A percentile compares a stretch with the other conserved stretches of the same genome.
These are phyloP conservation scores for Elaphomyces granulatus DNA, from an alignment of 495 filamentous ascomycete genomes.

Conservation along the genomic window DNA sequence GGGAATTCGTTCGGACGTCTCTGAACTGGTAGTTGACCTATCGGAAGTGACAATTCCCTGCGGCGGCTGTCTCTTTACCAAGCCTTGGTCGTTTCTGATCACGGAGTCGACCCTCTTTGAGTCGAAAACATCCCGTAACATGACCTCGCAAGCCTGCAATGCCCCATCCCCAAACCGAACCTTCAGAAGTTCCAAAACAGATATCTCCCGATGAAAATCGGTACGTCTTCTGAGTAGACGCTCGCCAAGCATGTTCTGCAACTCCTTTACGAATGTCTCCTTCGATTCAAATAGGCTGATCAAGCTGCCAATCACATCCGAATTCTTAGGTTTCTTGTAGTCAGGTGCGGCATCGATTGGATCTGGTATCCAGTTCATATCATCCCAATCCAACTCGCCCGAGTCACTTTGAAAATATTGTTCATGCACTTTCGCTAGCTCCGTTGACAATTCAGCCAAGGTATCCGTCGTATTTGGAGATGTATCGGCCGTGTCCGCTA, in stretches of 20 bases:
- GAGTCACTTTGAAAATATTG: constrained; percentile 35
- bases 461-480: constrained; percentile 31
- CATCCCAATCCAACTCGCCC: constrained; percentile 70
- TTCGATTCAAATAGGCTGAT: constrained; percentile 75
- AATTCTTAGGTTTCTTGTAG: constrained; percentile 73
- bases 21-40: background rate
- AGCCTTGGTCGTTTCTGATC: constrained; percentile 41
- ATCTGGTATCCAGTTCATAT: constrained; percentile 84
- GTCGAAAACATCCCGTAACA: constrained; percentile 88
- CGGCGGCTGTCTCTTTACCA: constrained; percentile 9
- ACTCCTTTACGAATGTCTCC: constrained; percentile 85
- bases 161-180: constrained; percentile 71
- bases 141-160: constrained; percentile 87
- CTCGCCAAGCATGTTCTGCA: constrained; percentile 71
- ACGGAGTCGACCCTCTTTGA: constrained; percentile 54
- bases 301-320: constrained; percentile 84
- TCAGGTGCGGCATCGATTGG: constrained; percentile 87
- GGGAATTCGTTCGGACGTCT: constrained; percentile 11
- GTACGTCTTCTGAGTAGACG: constrained; percentile 59
- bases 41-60: constrained; percentile 6
- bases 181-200: constrained; percentile 78
- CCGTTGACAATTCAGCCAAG: constrained; percentile 59
- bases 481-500: constrained; percentile 48
- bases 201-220: constrained; percentile 60
- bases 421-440: constrained; percentile 50